These are phyloP conservation scores for Yamadazyma sp. DNA, from an alignment of 805 yeast genomes.

Conservation along the genomic window DNA sequence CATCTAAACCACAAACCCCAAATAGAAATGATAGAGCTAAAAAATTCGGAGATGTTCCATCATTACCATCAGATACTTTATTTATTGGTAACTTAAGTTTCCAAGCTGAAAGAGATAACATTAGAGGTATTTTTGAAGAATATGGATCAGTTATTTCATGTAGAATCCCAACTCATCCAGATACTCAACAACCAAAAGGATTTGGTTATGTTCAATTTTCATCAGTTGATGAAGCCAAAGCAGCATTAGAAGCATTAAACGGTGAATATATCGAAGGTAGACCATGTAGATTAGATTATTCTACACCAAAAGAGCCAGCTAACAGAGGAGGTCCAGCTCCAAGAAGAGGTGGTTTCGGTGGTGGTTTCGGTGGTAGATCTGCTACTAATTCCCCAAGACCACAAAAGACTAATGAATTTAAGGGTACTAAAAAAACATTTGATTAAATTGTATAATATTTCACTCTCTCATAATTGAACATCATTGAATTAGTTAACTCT, in stretches of 20 bases:
- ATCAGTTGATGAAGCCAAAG: constrained; percentile 83
- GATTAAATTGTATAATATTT: too few species aligned
- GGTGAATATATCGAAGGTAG: constrained; percentile 90
- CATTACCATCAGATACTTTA: constrained; percentile 92
- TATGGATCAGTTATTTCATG: constrained; percentile 83
- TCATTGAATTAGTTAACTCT: too few species aligned
- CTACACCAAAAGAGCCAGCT: constrained; percentile 75
- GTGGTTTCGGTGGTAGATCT: constrained; percentile 38
- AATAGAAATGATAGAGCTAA: constrained; percentile 77
- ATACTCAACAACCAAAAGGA: constrained; percentile 98
- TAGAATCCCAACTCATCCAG: constrained; percentile 97
- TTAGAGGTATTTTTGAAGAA: constrained; percentile 70
- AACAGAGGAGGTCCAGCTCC: constrained; percentile 19
- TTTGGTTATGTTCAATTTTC: constrained; percentile 96
- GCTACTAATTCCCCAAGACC: constrained; percentile 56
- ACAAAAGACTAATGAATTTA: constrained; percentile 65
- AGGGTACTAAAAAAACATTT: constrained; percentile 81
- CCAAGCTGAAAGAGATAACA: constrained; percentile 76
- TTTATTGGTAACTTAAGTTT: constrained; percentile 96
- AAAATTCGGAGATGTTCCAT: constrained; percentile 84
- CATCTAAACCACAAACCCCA: constrained; percentile 65
- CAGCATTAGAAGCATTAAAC: constrained; percentile 81
- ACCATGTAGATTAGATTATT: constrained; percentile 91
- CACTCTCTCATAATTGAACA: too few species aligned
- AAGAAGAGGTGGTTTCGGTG: constrained; percentile 32